Evolutionary conservation across 2,329 filamentous ascomycete genomes (phyloP), one percentile per base, ranked within the genome.

Genomic region (Diplodia seriata): DNA sequence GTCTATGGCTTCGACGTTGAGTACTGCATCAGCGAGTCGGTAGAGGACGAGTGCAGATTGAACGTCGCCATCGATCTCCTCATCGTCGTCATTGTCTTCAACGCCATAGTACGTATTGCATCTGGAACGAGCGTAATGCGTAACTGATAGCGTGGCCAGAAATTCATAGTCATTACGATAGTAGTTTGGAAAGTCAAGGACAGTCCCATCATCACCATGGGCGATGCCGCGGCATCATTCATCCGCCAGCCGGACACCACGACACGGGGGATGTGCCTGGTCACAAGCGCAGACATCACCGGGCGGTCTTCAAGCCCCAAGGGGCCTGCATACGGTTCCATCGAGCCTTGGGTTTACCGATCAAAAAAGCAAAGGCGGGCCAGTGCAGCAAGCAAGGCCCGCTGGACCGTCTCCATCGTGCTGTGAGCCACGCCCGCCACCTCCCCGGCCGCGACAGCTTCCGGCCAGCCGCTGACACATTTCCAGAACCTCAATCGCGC

Each of bases 161-260:
- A 40, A 40, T 40, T 40, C 14, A 12, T 40, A 14, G 14, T 40
- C 14, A 40, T 40, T 15, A 15, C 12, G 4, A 40, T 12, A 4
- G 38, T 14, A 14, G 38, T 15, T 15, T 14, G 12, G 4, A 12
- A 40, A 4, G 11, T 40, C 14, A 40, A 14, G 4, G 14, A 40
- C 11, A 40, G 14, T 14, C 38, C 38, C 4, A 12, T 40, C 38
- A 40, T 73, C 26, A 73, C 71, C 0, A 71, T 74, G 59, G 74
- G 73, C 12, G 74, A 75, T 56, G 74, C 72, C 1, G 64, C 74
- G 0, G 69, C 71, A 11, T 72, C 72, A 1, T 74, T 75, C 23
- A 53, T 75, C 26, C 31, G 67, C 20, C 54, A n/a, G 15, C 47
- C 55, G 1, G 70, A 71, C 67, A 50, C 4, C 23, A 26, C 38